Percentiles rank a stretch among this genome's conserved stretches.
Evolutionary conservation across 768 basidiomycete genomes (phyloP).

Genomic region (Phallus indusiatus): DNA sequence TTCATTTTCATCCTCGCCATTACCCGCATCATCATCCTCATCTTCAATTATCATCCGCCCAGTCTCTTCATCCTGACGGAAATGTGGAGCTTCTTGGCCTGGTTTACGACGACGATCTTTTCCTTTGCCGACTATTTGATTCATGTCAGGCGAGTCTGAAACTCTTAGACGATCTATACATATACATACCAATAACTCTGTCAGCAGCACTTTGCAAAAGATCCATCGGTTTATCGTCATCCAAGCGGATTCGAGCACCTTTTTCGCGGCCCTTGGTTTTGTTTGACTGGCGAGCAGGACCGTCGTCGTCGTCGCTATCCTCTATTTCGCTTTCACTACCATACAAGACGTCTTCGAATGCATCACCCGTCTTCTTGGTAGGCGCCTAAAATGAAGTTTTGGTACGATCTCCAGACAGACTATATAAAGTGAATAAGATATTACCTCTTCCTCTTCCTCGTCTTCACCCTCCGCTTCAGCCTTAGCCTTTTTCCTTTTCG

Average conservation of each 20-base stretch:
- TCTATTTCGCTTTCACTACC: constrained; percentile 90
- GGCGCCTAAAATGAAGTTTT: constrained; percentile 25
- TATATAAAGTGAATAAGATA: constrained; percentile 17
- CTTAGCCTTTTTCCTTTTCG: constrained; percentile 74
- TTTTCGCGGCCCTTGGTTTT: constrained; percentile 29
- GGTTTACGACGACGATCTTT: constrained; percentile 57
- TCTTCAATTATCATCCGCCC: constrained; percentile 71
- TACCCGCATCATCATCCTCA: constrained; percentile 32
- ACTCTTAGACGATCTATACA: no score
- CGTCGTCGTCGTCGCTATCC: constrained; percentile 55
- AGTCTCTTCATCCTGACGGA: constrained; percentile 78
- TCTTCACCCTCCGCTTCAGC: constrained; percentile 43
- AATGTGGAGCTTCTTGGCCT: constrained; percentile 76
- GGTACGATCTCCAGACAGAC: background rate
- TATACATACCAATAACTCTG: constrained; percentile 54
- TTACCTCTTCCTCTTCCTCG: constrained; percentile 38
- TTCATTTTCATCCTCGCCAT: constrained; percentile 24
- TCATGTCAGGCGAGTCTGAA: background rate
- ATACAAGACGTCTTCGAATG: constrained; percentile 95
- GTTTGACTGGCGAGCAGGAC: constrained; percentile 19
- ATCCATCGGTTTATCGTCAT: constrained; percentile 94
- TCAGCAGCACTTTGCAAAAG: constrained; percentile 72
- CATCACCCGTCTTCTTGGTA: constrained; percentile 59
- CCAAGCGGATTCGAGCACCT: constrained; percentile 66
- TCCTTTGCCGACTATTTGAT: constrained; percentile 21